Evolutionary conservation across 257 asterid genomes (phyloP), one percentile per base, ranked within the genome.

Genomic region (Ilex aquifolium): DNA sequence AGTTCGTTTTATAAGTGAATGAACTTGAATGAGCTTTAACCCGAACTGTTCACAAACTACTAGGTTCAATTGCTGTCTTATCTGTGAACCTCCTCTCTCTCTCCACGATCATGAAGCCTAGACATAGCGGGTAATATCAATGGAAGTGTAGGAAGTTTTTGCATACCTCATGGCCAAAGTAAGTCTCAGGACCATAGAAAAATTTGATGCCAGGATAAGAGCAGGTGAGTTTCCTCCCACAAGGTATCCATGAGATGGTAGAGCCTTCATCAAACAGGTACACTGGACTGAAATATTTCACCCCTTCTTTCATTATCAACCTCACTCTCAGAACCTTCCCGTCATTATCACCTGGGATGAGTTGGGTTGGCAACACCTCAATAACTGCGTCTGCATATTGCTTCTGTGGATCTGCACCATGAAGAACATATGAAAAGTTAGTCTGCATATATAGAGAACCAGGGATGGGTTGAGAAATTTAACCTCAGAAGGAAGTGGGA

Each of bases 171-270:
- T 90, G 64, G 76, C 77, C 99, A 12, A 31, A 93, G 82, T 87
- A 93, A 44, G 85, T 50, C 17, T 93, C 96, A 31, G 99, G 99
- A 32, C 95, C 93, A 40, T 93, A 93, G 64, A 83, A 14, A 75
- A 87, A 90, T 32, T 87, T 90, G 95, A 93, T 93, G 66, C 99
- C 99, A 53, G 99, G 99, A 73, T 93, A 93, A 16, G 99, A 93
- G 79, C 97, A 93, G 0, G 99, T 90, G 59, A 93, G 72, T 77
- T 93, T 93, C 83, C 97, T 81, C 16, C 99, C 99, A 65, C 99
- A 93, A 21, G 99, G 99, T 12, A 93, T 86, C 99, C 99, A 93
- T 9, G 95, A 81, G 66, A 93, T 79, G 61, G 97, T 78, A 63
- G 97, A 93, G 59, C 97, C 99, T 73, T 93, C 99, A 66, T 93